Evolutionary conservation across 2,329 filamentous ascomycete species (phyloP), one percentile per base, ranked within the genome.

Genomic region (Penicillium brevicompactum): DNA sequence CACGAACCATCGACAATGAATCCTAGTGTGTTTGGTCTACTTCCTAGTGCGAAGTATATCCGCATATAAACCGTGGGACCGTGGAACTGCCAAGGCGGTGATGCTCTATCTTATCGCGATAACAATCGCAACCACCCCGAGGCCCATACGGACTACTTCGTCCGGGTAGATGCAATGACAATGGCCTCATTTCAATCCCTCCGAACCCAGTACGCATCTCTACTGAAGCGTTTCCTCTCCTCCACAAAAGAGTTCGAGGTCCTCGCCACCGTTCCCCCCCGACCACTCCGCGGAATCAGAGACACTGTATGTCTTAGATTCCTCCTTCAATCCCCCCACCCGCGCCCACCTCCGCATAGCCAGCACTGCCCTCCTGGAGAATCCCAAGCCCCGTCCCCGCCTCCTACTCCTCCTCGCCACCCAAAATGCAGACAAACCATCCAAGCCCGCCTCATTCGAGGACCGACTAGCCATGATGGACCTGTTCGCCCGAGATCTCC

Each of bases 281-380:
- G 50, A 59, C 46, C 44, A 47, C 47, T 40, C 56, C 45, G 48
- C 64, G 9, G 50, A 55, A 43, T 53, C 70, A 32, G 61, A 64
- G n/a, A 63, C 67, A n/a, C 79, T 88, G 49, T 85, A 85, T 70
- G 84, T 88, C 52, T 77, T 87, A 44, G 85, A 87, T 67, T 87
- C 84, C 0, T 86, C 84, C 22, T 87, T 87, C 79, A 88, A 88
- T 59, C 85, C 85, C 10, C 85, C 85, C 1, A 85, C 83, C 3
- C 74, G 77, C 49, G 85, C 85, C 9, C 85, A 88, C 65, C 73
- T 82, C 16, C 74, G 75, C 21, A 80, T 88, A 32, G 82, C 80
- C 5, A 76, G 75, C 30, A 80, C 81, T 14, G 84, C 84, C 2
- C 60, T 87, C 5, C 70, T 73, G 43, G 71, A 76, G 38, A 66